Conservation (phyloP, 805 yeast genomes). For the Candida loeiensis region DNA sequence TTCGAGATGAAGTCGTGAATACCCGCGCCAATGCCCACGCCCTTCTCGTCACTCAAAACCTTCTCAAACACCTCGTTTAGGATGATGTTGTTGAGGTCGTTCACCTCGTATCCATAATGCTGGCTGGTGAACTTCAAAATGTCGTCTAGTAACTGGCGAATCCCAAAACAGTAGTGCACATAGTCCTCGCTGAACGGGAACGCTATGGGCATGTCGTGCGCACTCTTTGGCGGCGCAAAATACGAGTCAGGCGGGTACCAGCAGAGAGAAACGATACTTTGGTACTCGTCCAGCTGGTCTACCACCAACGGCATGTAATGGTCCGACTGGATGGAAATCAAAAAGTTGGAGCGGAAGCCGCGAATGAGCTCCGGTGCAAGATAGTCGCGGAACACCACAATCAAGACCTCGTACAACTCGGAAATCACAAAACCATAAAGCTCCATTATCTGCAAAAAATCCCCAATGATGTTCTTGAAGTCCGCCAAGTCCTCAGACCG, state of each 20-base stretch:
- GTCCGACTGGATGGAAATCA: constrained; percentile 63
- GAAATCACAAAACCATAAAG: constrained; percentile 59
- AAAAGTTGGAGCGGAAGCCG: constrained; percentile 60
- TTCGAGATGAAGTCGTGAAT: constrained; percentile 57
- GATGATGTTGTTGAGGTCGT: constrained; percentile 54
- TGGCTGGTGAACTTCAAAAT: constrained; percentile 62
- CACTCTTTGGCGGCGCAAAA: constrained; percentile 37
- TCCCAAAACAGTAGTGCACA: constrained; percentile 78
- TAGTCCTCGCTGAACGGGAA: constrained; percentile 85
- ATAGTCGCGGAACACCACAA: constrained; percentile 52
- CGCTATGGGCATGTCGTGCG: constrained; percentile 55
- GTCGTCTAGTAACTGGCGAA: constrained; percentile 61
- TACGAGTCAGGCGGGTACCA: constrained; percentile 62
- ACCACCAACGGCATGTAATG: constrained; percentile 86
- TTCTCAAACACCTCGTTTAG: constrained; percentile 61
- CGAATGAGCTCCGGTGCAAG: constrained; percentile 55
- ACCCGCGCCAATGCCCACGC: constrained; percentile 56
- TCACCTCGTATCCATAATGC: constrained; percentile 60
- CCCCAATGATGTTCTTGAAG: constrained; percentile 63
- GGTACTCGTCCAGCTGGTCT: constrained; percentile 55
- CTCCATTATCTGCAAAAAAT: constrained; percentile 73
- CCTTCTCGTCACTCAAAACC: constrained; percentile 50
- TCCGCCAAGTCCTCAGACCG: constrained; percentile 40
- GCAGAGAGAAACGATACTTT: constrained; percentile 57
- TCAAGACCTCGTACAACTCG: constrained; percentile 59